Evolutionary conservation across 2,329 filamentous ascomycete genomes (phyloP).

Genomic region (Fusarium coicis): DNA sequence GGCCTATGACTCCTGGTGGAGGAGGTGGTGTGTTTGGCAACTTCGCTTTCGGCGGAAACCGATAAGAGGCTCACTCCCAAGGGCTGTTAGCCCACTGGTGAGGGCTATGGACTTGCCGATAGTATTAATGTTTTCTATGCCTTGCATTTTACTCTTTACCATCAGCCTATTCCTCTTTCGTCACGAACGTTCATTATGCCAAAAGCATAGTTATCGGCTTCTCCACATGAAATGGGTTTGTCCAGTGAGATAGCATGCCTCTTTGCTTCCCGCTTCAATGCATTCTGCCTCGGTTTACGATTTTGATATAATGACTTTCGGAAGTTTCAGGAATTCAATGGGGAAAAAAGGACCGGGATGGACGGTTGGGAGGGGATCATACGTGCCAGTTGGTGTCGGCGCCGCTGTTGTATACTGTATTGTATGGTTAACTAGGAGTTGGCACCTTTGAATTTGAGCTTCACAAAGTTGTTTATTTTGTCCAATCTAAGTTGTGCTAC

Average conservation of each 20-base stretch:
- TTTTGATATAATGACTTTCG: constrained; percentile 19
- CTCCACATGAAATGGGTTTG: background rate
- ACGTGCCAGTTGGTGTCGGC: constrained; percentile 32
- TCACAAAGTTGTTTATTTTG: constrained; percentile 3
- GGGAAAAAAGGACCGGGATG: constrained; percentile 6
- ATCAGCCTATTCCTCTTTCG: background rate
- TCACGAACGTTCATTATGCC: constrained; percentile 6
- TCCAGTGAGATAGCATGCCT: background rate
- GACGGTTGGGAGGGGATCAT: constrained; percentile 15
- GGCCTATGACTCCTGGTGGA: constrained; percentile 81
- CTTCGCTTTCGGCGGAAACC: constrained; percentile 67
- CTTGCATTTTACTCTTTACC: constrained; percentile 12
- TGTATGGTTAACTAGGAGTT: constrained; percentile 39
- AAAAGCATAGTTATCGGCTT: constrained; percentile 3
- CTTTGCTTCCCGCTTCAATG: background rate
- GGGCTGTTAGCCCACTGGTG: background rate
- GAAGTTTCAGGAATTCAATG: constrained; percentile 20
- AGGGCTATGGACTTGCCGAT: constrained; percentile 21
- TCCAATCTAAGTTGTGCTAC: background rate
- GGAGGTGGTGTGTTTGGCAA: constrained; percentile 80
- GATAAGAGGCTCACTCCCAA: constrained; percentile 39
- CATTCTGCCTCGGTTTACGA: constrained; percentile 9
- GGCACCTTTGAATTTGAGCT: constrained; percentile 30
- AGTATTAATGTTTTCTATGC: constrained; percentile 24
- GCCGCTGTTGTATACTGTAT: constrained; percentile 39